Base-by-base conservation (phyloP, 2,329 filamentous ascomycete genomes). In the Colletotrichum sp. region DNA sequence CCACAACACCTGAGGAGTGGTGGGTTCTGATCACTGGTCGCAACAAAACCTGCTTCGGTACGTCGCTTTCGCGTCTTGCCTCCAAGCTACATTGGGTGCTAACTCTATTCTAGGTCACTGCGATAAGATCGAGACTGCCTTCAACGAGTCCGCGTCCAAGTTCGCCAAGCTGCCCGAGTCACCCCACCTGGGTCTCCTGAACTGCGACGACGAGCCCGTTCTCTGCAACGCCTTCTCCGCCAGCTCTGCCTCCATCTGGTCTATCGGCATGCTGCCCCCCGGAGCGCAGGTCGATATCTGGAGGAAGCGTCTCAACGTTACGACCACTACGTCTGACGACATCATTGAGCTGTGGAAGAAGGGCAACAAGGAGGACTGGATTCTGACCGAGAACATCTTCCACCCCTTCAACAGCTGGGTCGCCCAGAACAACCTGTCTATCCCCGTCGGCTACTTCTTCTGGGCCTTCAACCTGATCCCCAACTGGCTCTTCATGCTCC, bases 401-500 rank as follows among this genome's bases (percentile, higher is more conserved):
- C 95, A 96, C 84, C 95, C 95, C 77, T 94, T 95, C 82, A 91
- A 95, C 81, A 94, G 95, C 77, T 85, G 87, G 77, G 85, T 94
- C 57, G 92, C 91, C 76, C 85, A 94, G 87, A 89, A 91, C 78
- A 89, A 90, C 78, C 80, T 95, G 34, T 87, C 90, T 36, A 85
- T 94, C 68, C 93, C 93, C 52, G 85, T 93, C 59, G 95, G 90
- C 73, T 96, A 95, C 82, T 79, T 90, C 68, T 88, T 95, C 79
- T 95, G 92, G 91, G 88, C 88, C 78, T 92, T 94, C 81, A 89
- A 90, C 80, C 85, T 93, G 65, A 85, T 95, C 75, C 91, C 94
- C 74, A 92, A 93, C 87, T 96, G 95, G 95, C 85, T 92, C 71
- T 92, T 95, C 82, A 96, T 96, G 95, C 89, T 96, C 79, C 83